Base-by-base conservation (phyloP, 2,329 filamentous ascomycete species). In the Ophiostoma himal-ulmi region DNA sequence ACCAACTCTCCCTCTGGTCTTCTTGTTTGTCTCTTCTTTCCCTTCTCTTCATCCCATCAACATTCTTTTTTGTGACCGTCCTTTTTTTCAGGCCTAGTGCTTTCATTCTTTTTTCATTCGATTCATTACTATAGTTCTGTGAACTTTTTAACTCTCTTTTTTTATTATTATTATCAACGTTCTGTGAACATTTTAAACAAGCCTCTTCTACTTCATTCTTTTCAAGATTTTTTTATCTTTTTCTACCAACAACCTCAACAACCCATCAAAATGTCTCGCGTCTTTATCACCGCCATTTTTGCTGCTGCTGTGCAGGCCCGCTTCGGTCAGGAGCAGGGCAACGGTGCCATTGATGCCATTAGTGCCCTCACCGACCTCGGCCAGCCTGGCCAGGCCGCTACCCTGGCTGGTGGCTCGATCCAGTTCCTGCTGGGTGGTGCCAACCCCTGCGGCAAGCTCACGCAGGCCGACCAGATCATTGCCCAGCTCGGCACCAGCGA, bases 401-500 rank as follows among this genome's bases (percentile, higher is more conserved):
- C 88, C 64, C 84, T 91, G 70, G 85, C 86, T 67, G 88, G 89
- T 69, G 80, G 78, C 6, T 85, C 88, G 60, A 86, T 89, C 68
- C 81, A 84, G 68, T 84, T 87, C 72, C 83, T 91, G 26, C 82
- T 91, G 30, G 88, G 83, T 36, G 88, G 81, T 26, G 84, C 88
- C 71, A 74, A 74, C 70, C 73, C 73, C 17, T 74, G 73, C 66
- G 73, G 70, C 72, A 74, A 86, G 83, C 87, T 91, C 73, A 79
- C 79, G 34, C 86, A 88, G 68, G 89, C 88, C 73, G 89, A 91
- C 76, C 77, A 87, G 76, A 89, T 91, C 76, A 82, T 91, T 71
- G 74, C 82, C 17, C 79, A 86, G 70, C 87, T 90, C 62, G 89
- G 89, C 69, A 84, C 79, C 65, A 86, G 86, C 74, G 79, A 83